Evolutionary conservation across 805 yeast genomes (phyloP).

Genomic region (Saccharomycopsis fodiens): DNA sequence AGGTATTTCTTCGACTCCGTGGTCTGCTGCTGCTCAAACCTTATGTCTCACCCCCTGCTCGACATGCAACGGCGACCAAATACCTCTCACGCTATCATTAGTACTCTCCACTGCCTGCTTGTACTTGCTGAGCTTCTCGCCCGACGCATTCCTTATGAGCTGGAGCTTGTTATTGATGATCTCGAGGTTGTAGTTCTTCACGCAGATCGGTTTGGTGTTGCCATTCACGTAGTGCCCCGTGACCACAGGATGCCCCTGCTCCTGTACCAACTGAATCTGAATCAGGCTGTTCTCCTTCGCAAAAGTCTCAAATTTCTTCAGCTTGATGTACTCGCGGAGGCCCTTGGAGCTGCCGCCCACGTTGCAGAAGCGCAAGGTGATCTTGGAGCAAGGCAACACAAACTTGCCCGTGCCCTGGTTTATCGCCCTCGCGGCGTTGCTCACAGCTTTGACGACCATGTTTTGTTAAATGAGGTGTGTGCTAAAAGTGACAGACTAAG

Average conservation of each 20-base stretch:
- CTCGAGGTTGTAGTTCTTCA: constrained; percentile 58
- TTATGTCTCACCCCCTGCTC: constrained; percentile 27
- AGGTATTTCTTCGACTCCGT: too few relatives aligned
- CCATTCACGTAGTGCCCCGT: constrained; percentile 47
- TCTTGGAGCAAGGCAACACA: constrained; percentile 45
- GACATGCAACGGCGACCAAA: constrained; percentile 95
- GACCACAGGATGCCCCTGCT: constrained; percentile 77
- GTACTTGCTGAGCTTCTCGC: constrained; percentile 48
- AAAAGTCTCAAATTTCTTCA: constrained; percentile 40
- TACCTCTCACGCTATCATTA: constrained; percentile 85
- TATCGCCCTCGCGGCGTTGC: neutral
- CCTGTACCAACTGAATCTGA: constrained; percentile 61
- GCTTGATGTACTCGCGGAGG: constrained; percentile 58
- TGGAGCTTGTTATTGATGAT: constrained; percentile 59
- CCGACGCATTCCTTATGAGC: constrained; percentile 60
- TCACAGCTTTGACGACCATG: neutral
- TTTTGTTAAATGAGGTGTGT: too few relatives aligned
- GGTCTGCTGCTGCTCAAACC: neutral
- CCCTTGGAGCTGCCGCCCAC: constrained; percentile 95
- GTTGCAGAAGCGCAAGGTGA: constrained; percentile 79
- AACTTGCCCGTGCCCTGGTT: neutral
- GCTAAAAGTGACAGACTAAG: too few relatives aligned
- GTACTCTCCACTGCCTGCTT: constrained; percentile 71
- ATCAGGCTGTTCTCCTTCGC: constrained; percentile 59
- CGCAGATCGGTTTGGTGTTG: constrained; percentile 56